phyloP scores from a whole-genome alignment of 306 rosid genomes.

The Prunus mongolica region DNA sequence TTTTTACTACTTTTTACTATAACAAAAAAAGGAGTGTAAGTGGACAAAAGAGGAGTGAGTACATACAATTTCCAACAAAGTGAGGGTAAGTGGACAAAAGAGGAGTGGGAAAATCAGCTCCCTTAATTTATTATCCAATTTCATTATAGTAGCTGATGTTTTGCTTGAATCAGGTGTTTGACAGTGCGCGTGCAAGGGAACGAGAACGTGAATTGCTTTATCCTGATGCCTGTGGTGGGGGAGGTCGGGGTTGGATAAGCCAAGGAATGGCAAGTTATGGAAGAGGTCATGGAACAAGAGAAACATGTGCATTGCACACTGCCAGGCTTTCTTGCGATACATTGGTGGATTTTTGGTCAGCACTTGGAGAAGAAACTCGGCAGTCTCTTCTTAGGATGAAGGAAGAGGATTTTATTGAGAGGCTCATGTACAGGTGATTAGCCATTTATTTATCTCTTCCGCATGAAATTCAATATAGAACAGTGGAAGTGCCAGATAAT shows the following conservation, averaged over 20 bases:
- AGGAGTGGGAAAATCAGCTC: no score
- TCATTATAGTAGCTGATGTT: conserved; percentile 25
- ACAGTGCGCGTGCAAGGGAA: conserved; percentile 94
- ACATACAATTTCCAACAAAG: no score
- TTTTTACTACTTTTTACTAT: no score
- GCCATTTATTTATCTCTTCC: conserved; percentile 28
- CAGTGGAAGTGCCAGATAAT: conserved; percentile 9
- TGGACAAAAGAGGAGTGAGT: no score
- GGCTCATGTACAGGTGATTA: conserved; percentile 97
- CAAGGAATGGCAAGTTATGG: conserved; percentile 87
- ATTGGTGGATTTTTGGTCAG: conserved; percentile 97
- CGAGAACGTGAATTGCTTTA: conserved; percentile 95
- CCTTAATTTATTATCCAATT: neutral
- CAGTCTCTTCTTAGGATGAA: conserved; percentile 95
- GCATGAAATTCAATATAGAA: conserved; percentile 29
- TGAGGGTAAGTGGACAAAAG: no score
- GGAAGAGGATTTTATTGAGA: conserved; percentile 98
- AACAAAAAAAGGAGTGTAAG: no score
- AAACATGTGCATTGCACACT: conserved; percentile 95
- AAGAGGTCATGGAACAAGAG: conserved; percentile 96
- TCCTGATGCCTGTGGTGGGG: conserved; percentile 99
- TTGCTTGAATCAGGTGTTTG: conserved; percentile 71
- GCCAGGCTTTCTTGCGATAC: conserved; percentile 98
- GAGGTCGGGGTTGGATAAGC: conserved; percentile 99
- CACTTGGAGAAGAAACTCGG: conserved; percentile 94